A percentile compares a stretch with the other conserved stretches of the same genome.
Conservation (phyloP, 78 protist genomes). For the Guillardia theta region DNA sequence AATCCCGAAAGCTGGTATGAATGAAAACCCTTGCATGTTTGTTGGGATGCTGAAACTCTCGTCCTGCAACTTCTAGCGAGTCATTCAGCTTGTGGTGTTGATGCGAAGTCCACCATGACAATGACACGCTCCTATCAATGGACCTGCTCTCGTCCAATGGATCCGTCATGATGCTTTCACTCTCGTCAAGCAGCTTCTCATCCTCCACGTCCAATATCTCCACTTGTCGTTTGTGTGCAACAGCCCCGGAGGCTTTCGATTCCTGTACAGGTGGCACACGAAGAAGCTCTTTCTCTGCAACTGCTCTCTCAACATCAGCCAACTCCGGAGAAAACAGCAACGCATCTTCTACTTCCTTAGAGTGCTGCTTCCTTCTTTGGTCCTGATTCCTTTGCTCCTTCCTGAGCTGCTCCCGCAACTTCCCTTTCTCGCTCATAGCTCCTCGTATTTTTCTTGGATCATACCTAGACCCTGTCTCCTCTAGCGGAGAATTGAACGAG, state of each 20-base stretch:
- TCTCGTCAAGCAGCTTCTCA: no score
- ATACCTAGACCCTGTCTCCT: not conserved
- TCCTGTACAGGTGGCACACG: no score
- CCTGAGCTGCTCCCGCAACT: no score
- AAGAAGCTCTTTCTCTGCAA: no score
- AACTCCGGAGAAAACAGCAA: no score
- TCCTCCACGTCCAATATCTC: no score
- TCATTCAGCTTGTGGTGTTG: not conserved
- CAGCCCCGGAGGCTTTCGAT: no score
- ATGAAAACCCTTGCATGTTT: not conserved
- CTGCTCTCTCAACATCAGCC: no score
- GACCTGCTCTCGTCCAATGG: no score
- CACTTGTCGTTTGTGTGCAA: no score
- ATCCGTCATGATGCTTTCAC: no score
- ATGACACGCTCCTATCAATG: no score
- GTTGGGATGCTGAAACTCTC: not conserved
- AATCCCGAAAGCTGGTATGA: slow-evolving; percentile 2
- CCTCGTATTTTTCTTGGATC: not conserved
- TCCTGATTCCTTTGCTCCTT: not conserved
- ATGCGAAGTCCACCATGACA: not conserved
- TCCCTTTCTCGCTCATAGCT: not conserved
- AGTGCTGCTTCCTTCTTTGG: not conserved
- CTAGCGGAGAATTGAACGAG: not conserved
- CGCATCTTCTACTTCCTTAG: not conserved
- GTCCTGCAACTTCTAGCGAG: not conserved